Evolutionary conservation across 805 yeast genomes (phyloP), one percentile per base, ranked within the genome.

Genomic region (Cyberlindnera sargentensis): DNA sequence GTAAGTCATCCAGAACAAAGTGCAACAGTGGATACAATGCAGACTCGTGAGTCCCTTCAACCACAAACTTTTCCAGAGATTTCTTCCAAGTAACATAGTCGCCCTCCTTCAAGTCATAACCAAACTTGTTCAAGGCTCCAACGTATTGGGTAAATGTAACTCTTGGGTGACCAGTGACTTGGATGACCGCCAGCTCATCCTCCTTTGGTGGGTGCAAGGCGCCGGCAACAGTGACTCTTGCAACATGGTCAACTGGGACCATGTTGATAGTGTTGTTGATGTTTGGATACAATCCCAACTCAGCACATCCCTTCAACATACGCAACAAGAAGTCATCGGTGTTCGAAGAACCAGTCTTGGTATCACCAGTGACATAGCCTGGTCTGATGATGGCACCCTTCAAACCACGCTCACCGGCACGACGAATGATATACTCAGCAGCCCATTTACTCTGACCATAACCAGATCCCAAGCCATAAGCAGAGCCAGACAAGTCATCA

Each of bases 391-490:
- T 82, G 42, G 90, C 77, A 32, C 98, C 99, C 49, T 80, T 72
- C 51, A 95, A 73, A 7, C 99, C 99, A 42, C 82, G 69, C 44
- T 75, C 75, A 36, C 97, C 98, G 6, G 99, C 99, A 44, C 73
- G 72, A 61, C 98, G 79, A 47, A 88, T 80, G 37, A 93, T 71
- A 55, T 85, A 78, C 67, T 93, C 99, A 27, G 96, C 95, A 32
- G 89, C 88, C 99, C 99, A 93, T 64, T 93, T 93, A 52, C 93
- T 78, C 68, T 95, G 99, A 37, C 99, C 99, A 60, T 93, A 93
- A 15, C 99, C 99, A 47, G 82, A 84, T 27, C 89, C 84, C 46
- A 93, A 72, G 1, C 96, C 97, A 4, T 65, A 60, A 20, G 86
- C 72, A 2, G 98, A 85, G 1, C 97, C 97, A 55, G 71, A 63